These are phyloP conservation scores for Ophiostoma tasmaniense DNA, from an alignment of 2,329 filamentous ascomycete species.

Conservation along the genomic window DNA sequence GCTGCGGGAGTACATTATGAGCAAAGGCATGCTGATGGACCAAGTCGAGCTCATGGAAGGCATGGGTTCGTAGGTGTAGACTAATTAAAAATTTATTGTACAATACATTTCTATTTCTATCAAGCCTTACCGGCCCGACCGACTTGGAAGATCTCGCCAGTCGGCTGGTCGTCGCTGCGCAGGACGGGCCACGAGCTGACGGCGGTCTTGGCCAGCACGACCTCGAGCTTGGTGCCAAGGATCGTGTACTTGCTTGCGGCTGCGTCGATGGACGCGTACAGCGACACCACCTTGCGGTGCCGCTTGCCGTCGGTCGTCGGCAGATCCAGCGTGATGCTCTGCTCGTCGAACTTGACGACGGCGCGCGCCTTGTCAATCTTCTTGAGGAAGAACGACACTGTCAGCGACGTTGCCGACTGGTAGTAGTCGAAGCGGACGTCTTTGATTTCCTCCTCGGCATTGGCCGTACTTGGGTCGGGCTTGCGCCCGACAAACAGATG, in stretches of 20 bases:
- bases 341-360: conserved; percentile 58
- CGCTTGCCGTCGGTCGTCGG: conserved; percentile 81
- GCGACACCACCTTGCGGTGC: conserved; percentile 62
- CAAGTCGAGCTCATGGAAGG: conserved; percentile 85
- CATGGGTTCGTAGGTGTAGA: conserved; percentile 46
- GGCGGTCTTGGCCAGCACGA: conserved; percentile 64
- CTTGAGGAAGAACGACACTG: conserved; percentile 89
- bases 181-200: conserved; percentile 78
- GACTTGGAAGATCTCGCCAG: conserved; percentile 77
- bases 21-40: conserved; percentile 84
- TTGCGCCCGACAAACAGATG: conserved; percentile 76
- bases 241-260: conserved; percentile 71
- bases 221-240: conserved; percentile 80
- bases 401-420: conserved; percentile 77
- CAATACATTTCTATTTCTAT: too few relatives aligned
- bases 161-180: conserved; percentile 61
- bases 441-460: conserved; percentile 59
- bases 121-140: conserved; percentile 58
- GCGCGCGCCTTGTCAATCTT: conserved; percentile 83
- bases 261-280: conserved; percentile 70
- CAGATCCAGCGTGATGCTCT: conserved; percentile 66
- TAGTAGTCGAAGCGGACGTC: conserved; percentile 88
- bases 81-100: too few relatives aligned
- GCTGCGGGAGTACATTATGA: conserved; percentile 71
- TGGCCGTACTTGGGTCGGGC: conserved; percentile 13